Conservation (phyloP, 139 green algal species). For the Eudorina sp. region DNA sequence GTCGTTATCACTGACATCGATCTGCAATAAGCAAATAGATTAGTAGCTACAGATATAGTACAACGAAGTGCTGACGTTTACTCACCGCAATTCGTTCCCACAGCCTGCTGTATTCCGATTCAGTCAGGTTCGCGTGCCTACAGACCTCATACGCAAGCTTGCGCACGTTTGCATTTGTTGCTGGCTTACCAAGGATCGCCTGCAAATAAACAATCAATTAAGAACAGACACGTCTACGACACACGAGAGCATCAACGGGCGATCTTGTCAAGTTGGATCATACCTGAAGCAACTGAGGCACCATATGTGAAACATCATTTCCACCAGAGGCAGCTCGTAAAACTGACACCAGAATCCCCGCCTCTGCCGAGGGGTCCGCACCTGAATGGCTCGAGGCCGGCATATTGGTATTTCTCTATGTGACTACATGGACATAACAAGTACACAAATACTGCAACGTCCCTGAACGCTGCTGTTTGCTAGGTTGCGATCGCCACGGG, state of each 20-base stretch:
- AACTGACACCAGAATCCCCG: background rate
- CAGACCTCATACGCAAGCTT: slow-evolving; percentile 45
- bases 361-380: background rate
- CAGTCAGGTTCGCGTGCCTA: slow-evolving; percentile 16
- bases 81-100: slow-evolving; percentile 9
- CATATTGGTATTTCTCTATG: background rate
- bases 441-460: no score
- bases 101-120: background rate
- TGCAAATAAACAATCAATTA: background rate
- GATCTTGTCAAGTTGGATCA: no score
- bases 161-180: background rate
- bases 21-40: background rate
- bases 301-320: slow-evolving; percentile 24
- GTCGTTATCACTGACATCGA: slow-evolving; percentile 20
- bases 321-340: background rate
- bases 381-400: background rate
- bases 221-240: no score
- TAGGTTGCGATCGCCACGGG: no score
- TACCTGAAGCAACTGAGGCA: slow-evolving; percentile 25
- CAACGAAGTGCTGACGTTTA: background rate
- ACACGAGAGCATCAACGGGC: no score
- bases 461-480: no score
- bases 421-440: slow-evolving; percentile 10
- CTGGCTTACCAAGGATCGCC: background rate
- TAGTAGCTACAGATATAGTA: background rate